These are phyloP conservation scores for Acanthamoeba lenticulata DNA, from an alignment of 208 protist genomes.

Conservation along the genomic window DNA sequence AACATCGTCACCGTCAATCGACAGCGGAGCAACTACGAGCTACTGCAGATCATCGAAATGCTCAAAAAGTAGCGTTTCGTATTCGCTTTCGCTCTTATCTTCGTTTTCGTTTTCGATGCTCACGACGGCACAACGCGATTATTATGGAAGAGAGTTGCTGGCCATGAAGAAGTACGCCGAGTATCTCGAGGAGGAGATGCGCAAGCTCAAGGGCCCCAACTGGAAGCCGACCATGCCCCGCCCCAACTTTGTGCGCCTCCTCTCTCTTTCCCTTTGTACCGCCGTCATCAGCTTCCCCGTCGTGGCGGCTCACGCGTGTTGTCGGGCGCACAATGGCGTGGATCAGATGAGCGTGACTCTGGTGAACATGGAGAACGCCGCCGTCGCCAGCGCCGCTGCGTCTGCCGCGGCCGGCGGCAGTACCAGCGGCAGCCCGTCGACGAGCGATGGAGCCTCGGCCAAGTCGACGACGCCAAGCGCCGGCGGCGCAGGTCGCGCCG, in stretches of 20 bases:
- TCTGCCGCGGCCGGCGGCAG: not conserved
- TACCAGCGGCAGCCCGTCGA: not conserved
- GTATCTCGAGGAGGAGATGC: constrained; percentile 22
- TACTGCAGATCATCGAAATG: constrained; percentile 43
- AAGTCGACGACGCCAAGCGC: not conserved
- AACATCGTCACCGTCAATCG: constrained; percentile 26
- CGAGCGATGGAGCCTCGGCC: not conserved
- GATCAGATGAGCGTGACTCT: constrained; percentile 3
- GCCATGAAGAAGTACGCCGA: constrained; percentile 48
- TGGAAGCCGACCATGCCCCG: not conserved
- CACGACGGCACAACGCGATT: not conserved
- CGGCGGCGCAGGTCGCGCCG: no score
- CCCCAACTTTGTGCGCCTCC: not conserved
- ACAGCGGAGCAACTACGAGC: constrained; percentile 20
- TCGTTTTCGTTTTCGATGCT: not conserved
- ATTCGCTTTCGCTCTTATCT: not conserved
- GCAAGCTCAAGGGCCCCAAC: constrained; percentile 38
- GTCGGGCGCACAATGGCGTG: not conserved
- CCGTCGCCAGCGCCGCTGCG: not conserved
- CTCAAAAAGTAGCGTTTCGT: not conserved
- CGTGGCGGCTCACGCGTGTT: not conserved
- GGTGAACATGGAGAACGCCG: not conserved
- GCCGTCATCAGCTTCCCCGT: not conserved
- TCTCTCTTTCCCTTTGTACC: not conserved
- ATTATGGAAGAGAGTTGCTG: constrained; percentile 6